Percentiles rank a stretch among this genome's conserved stretches.
Conservation (phyloP, 306 rosid species). For the Cicer cuneatum region DNA sequence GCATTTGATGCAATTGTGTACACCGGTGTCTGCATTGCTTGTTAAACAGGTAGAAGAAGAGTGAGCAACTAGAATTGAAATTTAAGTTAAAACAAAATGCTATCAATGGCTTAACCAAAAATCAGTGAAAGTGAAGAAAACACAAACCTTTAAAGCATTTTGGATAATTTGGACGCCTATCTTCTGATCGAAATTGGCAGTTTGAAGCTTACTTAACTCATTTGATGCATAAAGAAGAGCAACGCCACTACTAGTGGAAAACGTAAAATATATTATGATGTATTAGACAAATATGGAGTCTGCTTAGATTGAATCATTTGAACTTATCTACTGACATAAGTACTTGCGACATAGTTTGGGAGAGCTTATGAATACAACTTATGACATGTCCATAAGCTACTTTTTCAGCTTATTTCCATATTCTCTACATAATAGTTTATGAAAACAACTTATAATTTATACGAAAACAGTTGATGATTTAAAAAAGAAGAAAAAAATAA, state of each 20-base stretch:
- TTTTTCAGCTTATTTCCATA: no score
- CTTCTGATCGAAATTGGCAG: constrained; percentile 95
- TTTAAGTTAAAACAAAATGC: background rate
- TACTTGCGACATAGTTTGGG: no score
- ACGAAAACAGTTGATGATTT: no score
- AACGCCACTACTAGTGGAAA: constrained; percentile 76
- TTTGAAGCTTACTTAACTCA: constrained; percentile 77
- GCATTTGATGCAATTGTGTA: constrained; percentile 89
- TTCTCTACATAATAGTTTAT: no score
- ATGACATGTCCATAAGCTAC: no score
- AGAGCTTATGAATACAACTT: no score
- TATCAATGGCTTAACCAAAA: background rate
- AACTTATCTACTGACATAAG: no score
- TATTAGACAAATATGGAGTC: background rate
- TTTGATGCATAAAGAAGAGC: constrained; percentile 97
- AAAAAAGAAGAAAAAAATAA: no score
- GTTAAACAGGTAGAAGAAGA: background rate
- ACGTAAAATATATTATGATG: background rate
- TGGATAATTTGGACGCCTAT: constrained; percentile 96
- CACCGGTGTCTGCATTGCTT: constrained; percentile 72
- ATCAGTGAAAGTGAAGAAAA: background rate
- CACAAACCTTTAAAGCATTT: constrained; percentile 82
- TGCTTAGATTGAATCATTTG: no score
- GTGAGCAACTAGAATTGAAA: background rate
- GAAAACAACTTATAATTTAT: no score